Percentiles rank a stretch among this genome's conserved stretches.
Conservation (phyloP, 2,329 filamentous ascomycete species). For the Huntiella bhutanensis region DNA sequence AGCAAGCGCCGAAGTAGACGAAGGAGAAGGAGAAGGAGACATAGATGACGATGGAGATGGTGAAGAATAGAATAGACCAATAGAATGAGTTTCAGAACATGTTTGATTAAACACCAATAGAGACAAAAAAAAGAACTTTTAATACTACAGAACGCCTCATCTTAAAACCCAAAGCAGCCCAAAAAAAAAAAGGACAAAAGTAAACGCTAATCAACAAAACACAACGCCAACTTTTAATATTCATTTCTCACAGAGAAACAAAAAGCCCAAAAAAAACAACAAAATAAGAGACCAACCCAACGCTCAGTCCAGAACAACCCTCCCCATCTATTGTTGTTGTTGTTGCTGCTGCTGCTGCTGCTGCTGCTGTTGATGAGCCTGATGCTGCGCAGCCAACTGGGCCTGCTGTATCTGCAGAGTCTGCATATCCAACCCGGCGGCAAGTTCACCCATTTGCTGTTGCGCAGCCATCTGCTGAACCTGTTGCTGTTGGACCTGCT, state of each 20-base stretch:
- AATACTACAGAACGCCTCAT: neutral
- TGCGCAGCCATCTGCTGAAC: constrained; percentile 2
- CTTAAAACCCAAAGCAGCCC: neutral
- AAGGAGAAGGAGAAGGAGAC: neutral
- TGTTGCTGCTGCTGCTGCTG: constrained; percentile 8
- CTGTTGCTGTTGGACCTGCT: constrained; percentile 5
- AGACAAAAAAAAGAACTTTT: constrained; percentile 3
- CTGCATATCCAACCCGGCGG: too few species aligned
- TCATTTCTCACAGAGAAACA: neutral
- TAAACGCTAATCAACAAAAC: too few species aligned
- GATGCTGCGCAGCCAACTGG: too few species aligned
- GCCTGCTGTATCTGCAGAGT: neutral
- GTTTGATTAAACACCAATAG: neutral
- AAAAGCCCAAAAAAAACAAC: too few species aligned
- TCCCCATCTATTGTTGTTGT: neutral
- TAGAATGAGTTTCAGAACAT: neutral
- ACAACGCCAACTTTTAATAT: too few species aligned
- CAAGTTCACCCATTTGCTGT: neutral
- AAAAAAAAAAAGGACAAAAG: neutral
- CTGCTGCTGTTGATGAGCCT: constrained; percentile 6
- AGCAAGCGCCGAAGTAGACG: neutral
- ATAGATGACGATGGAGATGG: neutral
- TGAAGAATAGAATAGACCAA: neutral
- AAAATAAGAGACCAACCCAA: too few species aligned
- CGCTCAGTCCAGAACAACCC: too few species aligned